Base-by-base conservation (phyloP, 306 rosid species). In the Begonia loranthoides region DNA sequence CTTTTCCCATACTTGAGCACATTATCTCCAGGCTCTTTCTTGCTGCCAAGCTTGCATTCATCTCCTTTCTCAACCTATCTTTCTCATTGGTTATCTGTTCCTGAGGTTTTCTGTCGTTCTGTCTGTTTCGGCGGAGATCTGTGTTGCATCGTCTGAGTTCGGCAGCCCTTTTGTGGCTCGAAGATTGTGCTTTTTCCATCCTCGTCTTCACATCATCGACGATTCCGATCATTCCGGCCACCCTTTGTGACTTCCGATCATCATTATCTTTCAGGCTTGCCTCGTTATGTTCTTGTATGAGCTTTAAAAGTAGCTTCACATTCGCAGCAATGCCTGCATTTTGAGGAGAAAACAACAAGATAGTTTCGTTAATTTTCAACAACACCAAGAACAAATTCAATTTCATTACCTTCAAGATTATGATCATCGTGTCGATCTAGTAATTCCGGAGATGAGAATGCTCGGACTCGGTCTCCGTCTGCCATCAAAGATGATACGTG, bases 1-100 rank as follows among this genome's bases (percentile, higher is more conserved):
- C 99, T 62, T 86, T 90, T 52, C 99, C 99, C 77, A 90, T 67
- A 64, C 99, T 83, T 0, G 88, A 68, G 55, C 99, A 90, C 87
- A 90, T 62, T 39, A 81, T 77, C 61, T 90, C 92, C n/a, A 90
- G 87, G 79, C 92, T 90, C 63, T 78, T 87, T 11, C 86, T 59
- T 0, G 93, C 86, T 8, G 78, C 71, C 60, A 80, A 55, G 70
- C 96, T 82, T 2, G 92, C 75, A 5, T 65, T 73, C 10, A 90
- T 88, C 73, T 87, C 84, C 56, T 67, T 82, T 68, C 77, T 68
- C 9, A 86, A 65, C 69, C 36, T 76, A 28, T 90, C 96, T 65
- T 86, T 86, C 73, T 86, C 99, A 53, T 90, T 94, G 0, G 36
- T 28, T 15, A 62, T 17, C n/a, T 50, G 64, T 10, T 86, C 99